These are phyloP conservation scores for Diplodia corticola DNA, from an alignment of 2,329 filamentous ascomycete species.

Conservation along the genomic window DNA sequence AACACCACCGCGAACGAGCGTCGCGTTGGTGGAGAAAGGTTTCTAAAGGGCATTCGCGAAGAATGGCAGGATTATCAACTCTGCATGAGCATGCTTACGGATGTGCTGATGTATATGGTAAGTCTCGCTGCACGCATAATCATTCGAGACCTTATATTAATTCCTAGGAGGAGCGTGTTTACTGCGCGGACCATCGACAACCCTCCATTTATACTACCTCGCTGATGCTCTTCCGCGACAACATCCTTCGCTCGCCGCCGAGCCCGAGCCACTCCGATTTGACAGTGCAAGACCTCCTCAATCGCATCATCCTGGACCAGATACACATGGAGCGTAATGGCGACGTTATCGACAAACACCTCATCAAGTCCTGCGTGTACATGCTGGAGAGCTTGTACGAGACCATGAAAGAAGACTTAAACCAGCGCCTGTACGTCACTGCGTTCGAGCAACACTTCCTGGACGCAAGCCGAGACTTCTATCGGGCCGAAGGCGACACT, in stretches of 20 bases:
- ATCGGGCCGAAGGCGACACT: constrained; percentile 70
- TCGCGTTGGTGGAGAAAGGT: constrained; percentile 76
- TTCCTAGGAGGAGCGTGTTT: constrained; percentile 68
- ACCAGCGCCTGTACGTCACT: constrained; percentile 78
- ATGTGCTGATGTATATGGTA: constrained; percentile 94
- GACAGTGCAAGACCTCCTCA: constrained; percentile 72
- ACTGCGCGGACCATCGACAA: constrained; percentile 68
- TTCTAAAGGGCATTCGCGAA: constrained; percentile 72
- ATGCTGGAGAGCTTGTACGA: constrained; percentile 92
- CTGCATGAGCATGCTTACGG: constrained; percentile 94
- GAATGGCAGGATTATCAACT: constrained; percentile 88
- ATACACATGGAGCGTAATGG: constrained; percentile 90
- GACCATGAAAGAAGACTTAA: constrained; percentile 72
- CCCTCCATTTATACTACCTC: constrained; percentile 81
- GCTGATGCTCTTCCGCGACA: constrained; percentile 85
- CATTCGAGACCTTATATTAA: background rate
- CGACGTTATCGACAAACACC: constrained; percentile 78
- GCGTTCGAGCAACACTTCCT: constrained; percentile 81
- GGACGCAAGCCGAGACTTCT: constrained; percentile 69
- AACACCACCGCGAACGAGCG: constrained; percentile 72
- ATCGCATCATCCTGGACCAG: constrained; percentile 82
- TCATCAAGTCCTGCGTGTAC: constrained; percentile 79
- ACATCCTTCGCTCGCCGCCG: constrained; percentile 67
- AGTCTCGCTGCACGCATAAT: constrained; percentile 27
- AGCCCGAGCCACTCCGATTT: constrained; percentile 46